phyloP scores from a whole-genome alignment of 441 rosid genomes.

The Eutrema salsugineum region DNA sequence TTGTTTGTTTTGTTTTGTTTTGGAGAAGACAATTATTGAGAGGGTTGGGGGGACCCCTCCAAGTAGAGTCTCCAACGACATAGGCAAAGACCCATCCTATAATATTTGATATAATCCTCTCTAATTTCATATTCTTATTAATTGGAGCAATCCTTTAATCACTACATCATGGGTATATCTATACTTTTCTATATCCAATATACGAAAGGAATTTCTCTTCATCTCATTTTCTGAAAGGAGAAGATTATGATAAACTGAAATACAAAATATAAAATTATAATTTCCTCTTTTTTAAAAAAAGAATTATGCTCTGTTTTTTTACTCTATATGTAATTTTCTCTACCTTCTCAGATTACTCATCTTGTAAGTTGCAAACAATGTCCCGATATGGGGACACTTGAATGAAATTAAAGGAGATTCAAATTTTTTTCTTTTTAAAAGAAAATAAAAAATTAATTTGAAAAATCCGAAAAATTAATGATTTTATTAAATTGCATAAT shows the following conservation, averaged over 20 bases:
- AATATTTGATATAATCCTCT: neutral
- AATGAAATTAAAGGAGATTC: no score
- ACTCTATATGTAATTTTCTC: no score
- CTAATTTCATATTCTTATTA: neutral
- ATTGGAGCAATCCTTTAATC: neutral
- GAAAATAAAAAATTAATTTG: no score
- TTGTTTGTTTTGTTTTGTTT: neutral
- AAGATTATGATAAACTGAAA: neutral
- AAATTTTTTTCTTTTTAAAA: no score
- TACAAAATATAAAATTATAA: neutral
- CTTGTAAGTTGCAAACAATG: no score
- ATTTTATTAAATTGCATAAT: neutral
- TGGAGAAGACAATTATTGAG: neutral
- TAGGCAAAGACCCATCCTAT: constrained; percentile 1
- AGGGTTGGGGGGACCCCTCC: neutral
- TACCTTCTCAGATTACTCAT: no score
- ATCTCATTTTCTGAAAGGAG: neutral
- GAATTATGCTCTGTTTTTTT: no score
- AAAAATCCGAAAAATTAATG: neutral
- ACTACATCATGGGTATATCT: neutral
- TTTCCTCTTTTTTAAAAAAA: no score
- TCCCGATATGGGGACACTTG: no score
- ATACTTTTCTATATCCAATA: neutral
- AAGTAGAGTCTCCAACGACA: neutral
- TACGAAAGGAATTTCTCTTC: neutral